Evolutionary conservation across 495 filamentous ascomycete genomes (phyloP).

Genomic region (Aspergillus sclerotiicarbonarius): DNA sequence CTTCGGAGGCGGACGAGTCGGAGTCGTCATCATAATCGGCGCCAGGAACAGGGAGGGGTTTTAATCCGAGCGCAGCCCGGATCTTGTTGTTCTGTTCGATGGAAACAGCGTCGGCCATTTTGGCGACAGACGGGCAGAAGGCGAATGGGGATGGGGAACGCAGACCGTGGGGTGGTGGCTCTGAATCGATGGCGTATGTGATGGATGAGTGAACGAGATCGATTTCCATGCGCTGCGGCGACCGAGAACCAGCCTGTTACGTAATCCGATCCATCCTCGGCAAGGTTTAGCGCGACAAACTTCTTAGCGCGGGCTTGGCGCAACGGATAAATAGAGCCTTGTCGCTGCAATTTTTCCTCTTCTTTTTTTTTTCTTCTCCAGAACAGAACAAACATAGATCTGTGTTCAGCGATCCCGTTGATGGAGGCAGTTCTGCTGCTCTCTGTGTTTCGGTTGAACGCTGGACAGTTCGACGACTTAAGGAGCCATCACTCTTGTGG

Average conservation of each 20-base stretch:
- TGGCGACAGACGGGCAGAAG: conserved; percentile 20
- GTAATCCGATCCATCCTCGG: conserved; percentile 21
- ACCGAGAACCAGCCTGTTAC: conserved; percentile 11
- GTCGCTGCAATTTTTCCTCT: conserved; percentile 13
- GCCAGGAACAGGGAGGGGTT: conserved; percentile 82
- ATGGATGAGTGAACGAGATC: not conserved
- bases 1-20: conserved; percentile 33
- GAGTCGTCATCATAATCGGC: conserved; percentile 40
- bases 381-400: conserved; percentile 59
- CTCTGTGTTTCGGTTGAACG: conserved; percentile 66
- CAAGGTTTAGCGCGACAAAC: conserved; percentile 28
- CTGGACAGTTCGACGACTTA: conserved; percentile 80
- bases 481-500: conserved; percentile 74
- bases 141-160: not conserved
- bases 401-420: conserved; percentile 79
- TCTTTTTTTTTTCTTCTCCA: conserved; percentile 38
- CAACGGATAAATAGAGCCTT: conserved; percentile 32
- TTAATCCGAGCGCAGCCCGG: conserved; percentile 83
- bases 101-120: conserved; percentile 75
- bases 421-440: conserved; percentile 29
- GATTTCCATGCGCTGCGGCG: not conserved
- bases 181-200: not conserved
- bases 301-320: conserved; percentile 25
- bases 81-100: conserved; percentile 96
- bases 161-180: not conserved